Conservation (phyloP, 768 basidiomycete genomes). For the Naematelia encephala region DNA sequence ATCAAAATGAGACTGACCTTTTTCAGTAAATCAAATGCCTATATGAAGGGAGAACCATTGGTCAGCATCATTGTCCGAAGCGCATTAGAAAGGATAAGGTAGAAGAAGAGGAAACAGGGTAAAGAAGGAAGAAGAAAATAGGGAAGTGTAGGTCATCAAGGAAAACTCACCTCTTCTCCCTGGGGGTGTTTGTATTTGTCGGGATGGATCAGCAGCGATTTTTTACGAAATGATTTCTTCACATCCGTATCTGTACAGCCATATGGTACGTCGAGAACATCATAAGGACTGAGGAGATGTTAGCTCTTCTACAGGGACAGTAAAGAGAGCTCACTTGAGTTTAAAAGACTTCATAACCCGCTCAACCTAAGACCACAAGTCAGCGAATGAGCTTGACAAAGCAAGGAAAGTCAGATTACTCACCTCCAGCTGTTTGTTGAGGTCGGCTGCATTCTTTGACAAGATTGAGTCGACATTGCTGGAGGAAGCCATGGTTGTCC, state of each 20-base stretch:
- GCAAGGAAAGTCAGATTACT: slow-evolving; percentile 9
- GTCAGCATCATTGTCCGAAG: slow-evolving; percentile 3
- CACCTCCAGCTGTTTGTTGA: slow-evolving; percentile 40
- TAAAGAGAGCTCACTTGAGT: slow-evolving; percentile 66
- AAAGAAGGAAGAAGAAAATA: not conserved
- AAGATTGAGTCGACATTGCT: slow-evolving; percentile 30
- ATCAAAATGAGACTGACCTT: slow-evolving; percentile 40
- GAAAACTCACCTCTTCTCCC: slow-evolving; percentile 43
- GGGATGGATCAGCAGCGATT: slow-evolving; percentile 76
- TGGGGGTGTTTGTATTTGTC: slow-evolving; percentile 81
- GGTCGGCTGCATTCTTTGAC: slow-evolving; percentile 32
- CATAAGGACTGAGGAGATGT: slow-evolving; percentile 72
- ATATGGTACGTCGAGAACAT: slow-evolving; percentile 75
- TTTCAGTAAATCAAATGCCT: slow-evolving; percentile 51
- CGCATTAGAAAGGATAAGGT: not conserved
- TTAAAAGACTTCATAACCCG: slow-evolving; percentile 93
- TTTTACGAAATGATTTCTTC: slow-evolving; percentile 66
- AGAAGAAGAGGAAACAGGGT: not conserved
- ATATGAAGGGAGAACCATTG: not conserved
- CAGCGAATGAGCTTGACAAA: slow-evolving; percentile 6
- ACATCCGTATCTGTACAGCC: slow-evolving; percentile 66
- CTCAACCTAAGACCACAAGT: slow-evolving; percentile 54
- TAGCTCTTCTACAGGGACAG: slow-evolving; percentile 3
- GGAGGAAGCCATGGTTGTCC: slow-evolving; percentile 12
- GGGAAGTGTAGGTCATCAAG: not conserved